Percentiles rank a stretch among this genome's conserved stretches.
phyloP scores from a whole-genome alignment of 305 asterid species.

The Andrographis paniculata region DNA sequence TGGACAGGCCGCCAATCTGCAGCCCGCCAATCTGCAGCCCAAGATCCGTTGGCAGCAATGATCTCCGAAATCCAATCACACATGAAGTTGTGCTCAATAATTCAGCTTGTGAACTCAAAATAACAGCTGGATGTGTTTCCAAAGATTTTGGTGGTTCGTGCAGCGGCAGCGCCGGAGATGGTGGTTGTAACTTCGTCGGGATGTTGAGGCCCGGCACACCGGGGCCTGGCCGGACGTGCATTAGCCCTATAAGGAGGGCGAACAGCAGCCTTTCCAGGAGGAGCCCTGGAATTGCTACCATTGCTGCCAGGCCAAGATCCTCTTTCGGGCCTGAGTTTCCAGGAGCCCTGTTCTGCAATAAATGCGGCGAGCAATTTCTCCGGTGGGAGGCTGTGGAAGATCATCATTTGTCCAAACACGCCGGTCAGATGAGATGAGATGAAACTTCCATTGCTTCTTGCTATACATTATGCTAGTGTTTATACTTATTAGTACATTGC shows the following conservation, averaged over 20 bases:
- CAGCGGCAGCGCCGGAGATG: conserved; percentile 15
- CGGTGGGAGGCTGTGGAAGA: conserved; percentile 71
- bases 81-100: conserved; percentile 68
- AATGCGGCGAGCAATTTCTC: conserved; percentile 64
- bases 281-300: conserved; percentile 41
- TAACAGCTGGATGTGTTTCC: conserved; percentile 25
- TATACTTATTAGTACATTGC: no score
- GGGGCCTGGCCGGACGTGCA: conserved; percentile 32
- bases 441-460: no score
- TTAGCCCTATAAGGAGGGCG: conserved; percentile 55
- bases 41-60: conserved; percentile 87
- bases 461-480: no score
- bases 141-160: conserved; percentile 20
- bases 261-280: conserved; percentile 50
- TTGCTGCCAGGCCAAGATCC: conserved; percentile 35
- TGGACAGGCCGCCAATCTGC: conserved; percentile 58
- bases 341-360: conserved; percentile 57
- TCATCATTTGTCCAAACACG: conserved; percentile 88
- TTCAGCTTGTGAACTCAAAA: conserved; percentile 69
- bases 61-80: conserved; percentile 62
- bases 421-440: conserved; percentile 32
- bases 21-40: conserved; percentile 88
- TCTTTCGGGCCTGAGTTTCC: conserved; percentile 42
- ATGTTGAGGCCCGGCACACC: conserved; percentile 72
- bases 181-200: conserved; percentile 42